phyloP scores from a whole-genome alignment of 140 eudicot species.

The Oenanthe javanica region DNA sequence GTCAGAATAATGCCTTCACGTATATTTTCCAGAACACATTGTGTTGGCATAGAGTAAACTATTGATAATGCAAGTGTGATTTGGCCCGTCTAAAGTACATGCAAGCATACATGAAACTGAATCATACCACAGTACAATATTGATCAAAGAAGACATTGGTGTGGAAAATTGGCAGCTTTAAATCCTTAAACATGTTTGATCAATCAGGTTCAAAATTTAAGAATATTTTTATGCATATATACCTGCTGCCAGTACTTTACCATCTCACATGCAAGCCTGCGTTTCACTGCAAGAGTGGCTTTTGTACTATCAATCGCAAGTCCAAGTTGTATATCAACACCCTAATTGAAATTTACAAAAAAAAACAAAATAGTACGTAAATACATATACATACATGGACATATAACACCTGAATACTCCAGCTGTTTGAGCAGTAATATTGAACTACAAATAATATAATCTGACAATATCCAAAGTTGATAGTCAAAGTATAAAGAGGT shows the following conservation, averaged over 20 bases:
- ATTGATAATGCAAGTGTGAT: not conserved
- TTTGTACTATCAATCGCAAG: conserved; percentile 95
- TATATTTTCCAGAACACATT: not conserved
- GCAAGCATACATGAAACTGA: not conserved
- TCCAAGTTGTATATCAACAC: conserved; percentile 97
- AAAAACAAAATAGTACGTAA: not conserved
- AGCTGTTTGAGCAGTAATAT: not conserved
- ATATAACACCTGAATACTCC: not conserved
- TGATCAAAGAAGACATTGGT: not conserved
- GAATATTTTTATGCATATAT: conserved; percentile 14
- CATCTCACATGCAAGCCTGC: conserved; percentile 99
- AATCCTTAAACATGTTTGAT: not conserved
- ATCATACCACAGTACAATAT: not conserved
- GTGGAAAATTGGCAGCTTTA: not conserved
- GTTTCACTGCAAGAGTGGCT: conserved; percentile 94
- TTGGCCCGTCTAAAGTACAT: not conserved
- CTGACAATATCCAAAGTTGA: not conserved
- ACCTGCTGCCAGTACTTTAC: conserved; percentile 99
- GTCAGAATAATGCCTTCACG: not conserved
- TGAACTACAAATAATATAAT: not conserved
- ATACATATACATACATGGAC: not conserved
- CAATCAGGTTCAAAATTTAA: not conserved
- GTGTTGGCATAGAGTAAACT: not conserved
- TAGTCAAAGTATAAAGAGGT: not conserved
- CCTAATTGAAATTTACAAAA: conserved; percentile 30